Evolutionary conservation across 2,329 filamentous ascomycete genomes (phyloP).

Genomic region (Aspergillus fijiensis): DNA sequence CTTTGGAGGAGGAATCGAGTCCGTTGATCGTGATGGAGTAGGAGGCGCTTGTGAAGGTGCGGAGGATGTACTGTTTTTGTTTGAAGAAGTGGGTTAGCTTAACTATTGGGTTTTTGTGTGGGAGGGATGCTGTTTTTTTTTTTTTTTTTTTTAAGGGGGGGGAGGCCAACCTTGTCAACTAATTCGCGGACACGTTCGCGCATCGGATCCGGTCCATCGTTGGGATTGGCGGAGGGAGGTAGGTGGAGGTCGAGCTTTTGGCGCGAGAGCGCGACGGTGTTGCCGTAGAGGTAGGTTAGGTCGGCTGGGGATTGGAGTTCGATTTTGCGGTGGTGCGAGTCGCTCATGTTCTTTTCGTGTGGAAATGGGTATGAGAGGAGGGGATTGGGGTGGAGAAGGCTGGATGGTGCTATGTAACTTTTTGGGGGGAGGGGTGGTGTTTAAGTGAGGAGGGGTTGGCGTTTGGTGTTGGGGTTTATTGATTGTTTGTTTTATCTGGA

Average conservation of each 20-base stretch:
- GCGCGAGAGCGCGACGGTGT: slow-evolving; percentile 45
- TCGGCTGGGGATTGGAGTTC: slow-evolving; percentile 52
- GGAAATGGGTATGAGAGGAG: neutral
- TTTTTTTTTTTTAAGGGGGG: neutral
- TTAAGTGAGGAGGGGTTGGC: no score
- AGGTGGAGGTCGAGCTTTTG: slow-evolving; percentile 51
- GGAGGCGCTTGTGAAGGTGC: slow-evolving; percentile 46
- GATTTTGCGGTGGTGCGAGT: slow-evolving; percentile 49
- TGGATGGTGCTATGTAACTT: neutral
- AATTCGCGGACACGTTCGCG: slow-evolving; percentile 44
- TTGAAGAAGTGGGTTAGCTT: neutral
- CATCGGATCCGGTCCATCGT: slow-evolving; percentile 43
- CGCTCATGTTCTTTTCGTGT: slow-evolving; percentile 8
- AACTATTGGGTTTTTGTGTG: no score
- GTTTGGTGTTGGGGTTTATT: neutral
- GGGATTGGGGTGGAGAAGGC: neutral
- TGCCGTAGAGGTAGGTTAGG: slow-evolving; percentile 50
- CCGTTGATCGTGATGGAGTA: slow-evolving; percentile 51
- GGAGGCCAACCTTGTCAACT: slow-evolving; percentile 32
- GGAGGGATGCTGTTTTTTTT: neutral
- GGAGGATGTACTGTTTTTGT: slow-evolving; percentile 41
- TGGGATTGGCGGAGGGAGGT: slow-evolving; percentile 44
- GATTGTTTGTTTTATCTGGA: neutral
- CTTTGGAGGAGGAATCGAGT: slow-evolving; percentile 38
- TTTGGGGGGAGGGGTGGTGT: no score